Base-by-base conservation (phyloP, 2,329 filamentous ascomycete genomes). In the Ophiostoma sp. region DNA sequence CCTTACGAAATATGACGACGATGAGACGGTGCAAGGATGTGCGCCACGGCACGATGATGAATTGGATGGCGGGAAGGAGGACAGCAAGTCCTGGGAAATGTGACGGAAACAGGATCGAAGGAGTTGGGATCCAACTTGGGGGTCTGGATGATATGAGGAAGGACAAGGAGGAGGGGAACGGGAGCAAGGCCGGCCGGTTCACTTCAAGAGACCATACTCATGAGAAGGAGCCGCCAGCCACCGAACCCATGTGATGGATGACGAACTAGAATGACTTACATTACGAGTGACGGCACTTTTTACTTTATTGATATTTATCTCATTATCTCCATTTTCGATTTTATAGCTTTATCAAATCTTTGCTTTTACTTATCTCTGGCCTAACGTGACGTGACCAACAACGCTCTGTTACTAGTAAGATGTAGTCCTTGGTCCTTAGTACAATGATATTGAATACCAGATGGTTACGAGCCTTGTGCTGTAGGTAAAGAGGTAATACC, bases 121-220 rank as follows among this genome's bases (percentile, higher is more conserved):
- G 40, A 27, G 60, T 40, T 38, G 40, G 16, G 16, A 6, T 18
- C n/a, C 18, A 14, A 64, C 5, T 27, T 38, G n/a, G n/a, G 18
- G 11, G 27, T n/a, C 41, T 27, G 16, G 42, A 36, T 64, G 41
- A 64, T 64, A 42, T 44, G 63, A 64, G 63, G 63, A 64, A 16
- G 42, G 12, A 18, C 6, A 18, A 14, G 8, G 38, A 18, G 8
- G 16, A n/a, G 3, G 16, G 11, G 38, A 8, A 14, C 38, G 60
- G 60, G 40, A 40, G 14, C 52, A 38, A 38, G 8, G 52, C 18
- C 7, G 27, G 52, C 52, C 9, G 52, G 52, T 36, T 36, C 3
- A 36, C 27, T 38, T 52, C 16, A 14, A 58, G 27, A 5, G 18
- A 55, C 16, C 16, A 42, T 58, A 58, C 52, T 58, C 18, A 36